Percentiles rank a stretch among this genome's conserved stretches.
phyloP scores from a whole-genome alignment of 768 basidiomycete species.

The Goffeauzyma gilvescens region DNA sequence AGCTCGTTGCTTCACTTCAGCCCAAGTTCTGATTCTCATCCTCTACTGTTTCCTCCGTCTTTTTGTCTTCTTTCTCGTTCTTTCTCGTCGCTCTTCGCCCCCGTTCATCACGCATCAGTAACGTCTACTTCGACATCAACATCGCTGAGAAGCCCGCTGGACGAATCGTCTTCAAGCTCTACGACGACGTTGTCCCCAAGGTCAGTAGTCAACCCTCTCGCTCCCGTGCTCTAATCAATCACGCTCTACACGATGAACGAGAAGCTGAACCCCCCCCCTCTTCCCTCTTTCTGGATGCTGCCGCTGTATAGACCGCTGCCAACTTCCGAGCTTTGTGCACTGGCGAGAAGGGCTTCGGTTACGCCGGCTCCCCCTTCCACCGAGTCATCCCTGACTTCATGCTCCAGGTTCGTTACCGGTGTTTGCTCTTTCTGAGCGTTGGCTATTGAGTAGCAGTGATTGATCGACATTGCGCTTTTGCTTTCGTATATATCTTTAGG shows the following conservation, averaged over 20 bases:
- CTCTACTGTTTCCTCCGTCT: no score
- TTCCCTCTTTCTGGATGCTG: no score
- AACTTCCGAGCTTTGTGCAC: constrained; percentile 65
- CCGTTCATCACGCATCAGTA: constrained; percentile 9
- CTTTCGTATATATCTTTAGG: no score
- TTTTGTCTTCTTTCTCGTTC: no score
- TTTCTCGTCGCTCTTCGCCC: no score
- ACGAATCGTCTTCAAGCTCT: constrained; percentile 54
- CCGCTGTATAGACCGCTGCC: constrained; percentile 24
- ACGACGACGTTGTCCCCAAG: constrained; percentile 41
- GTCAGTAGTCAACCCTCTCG: constrained; percentile 3
- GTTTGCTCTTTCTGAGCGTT: not conserved
- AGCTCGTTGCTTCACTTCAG: not conserved
- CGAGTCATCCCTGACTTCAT: constrained; percentile 38
- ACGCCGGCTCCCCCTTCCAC: constrained; percentile 51
- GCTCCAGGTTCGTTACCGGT: constrained; percentile 15
- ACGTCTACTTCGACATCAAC: constrained; percentile 26
- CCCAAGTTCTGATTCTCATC: not conserved
- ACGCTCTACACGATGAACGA: no score
- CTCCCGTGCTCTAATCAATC: not conserved
- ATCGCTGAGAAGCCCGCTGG: constrained; percentile 22
- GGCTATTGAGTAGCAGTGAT: not conserved
- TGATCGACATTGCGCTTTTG: no score
- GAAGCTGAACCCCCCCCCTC: not conserved
- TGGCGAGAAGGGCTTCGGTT: constrained; percentile 54